Evolutionary conservation across 2,329 filamentous ascomycete genomes (phyloP).

Genomic region (Rutstroemia sp.): DNA sequence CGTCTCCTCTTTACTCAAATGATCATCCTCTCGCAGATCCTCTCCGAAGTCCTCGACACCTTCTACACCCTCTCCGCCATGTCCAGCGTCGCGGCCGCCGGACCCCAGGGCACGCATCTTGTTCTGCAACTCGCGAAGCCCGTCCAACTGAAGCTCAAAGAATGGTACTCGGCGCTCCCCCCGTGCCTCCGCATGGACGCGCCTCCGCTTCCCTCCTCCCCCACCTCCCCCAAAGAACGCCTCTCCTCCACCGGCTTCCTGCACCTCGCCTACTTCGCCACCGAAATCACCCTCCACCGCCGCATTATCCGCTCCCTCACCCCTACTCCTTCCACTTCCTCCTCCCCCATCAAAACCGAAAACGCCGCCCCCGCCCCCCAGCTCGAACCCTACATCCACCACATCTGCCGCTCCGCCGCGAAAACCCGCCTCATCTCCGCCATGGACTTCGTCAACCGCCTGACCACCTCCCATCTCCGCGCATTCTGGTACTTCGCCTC

Average conservation of each 20-base stretch:
- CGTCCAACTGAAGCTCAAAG: slow-evolving; percentile 73
- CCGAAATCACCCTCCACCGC: slow-evolving; percentile 87
- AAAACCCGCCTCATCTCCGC: slow-evolving; percentile 91
- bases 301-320: slow-evolving; percentile 79
- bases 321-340: slow-evolving; percentile 36
- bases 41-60: slow-evolving; percentile 73
- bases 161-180: slow-evolving; percentile 69
- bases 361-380: slow-evolving; percentile 28
- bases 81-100: slow-evolving; percentile 58
- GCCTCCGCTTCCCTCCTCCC: slow-evolving; percentile 38
- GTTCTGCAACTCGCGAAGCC: slow-evolving; percentile 72
- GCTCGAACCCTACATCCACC: slow-evolving; percentile 73
- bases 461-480: slow-evolving; percentile 78
- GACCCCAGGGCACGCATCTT: slow-evolving; percentile 61
- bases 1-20: slow-evolving; percentile 67
- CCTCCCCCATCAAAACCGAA: slow-evolving; percentile 31
- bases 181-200: slow-evolving; percentile 58
- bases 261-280: slow-evolving; percentile 87
- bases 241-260: slow-evolving; percentile 66
- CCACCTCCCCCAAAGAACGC: slow-evolving; percentile 33
- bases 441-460: slow-evolving; percentile 94
- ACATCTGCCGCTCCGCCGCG: slow-evolving; percentile 88
- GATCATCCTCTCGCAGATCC: slow-evolving; percentile 66
- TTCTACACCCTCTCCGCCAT: slow-evolving; percentile 78
- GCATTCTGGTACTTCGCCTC: slow-evolving; percentile 90